A percentile compares a stretch with the other conserved stretches of the same genome.
Evolutionary conservation across 805 yeast species (phyloP).

Genomic region (Ogataea philodendri): DNA sequence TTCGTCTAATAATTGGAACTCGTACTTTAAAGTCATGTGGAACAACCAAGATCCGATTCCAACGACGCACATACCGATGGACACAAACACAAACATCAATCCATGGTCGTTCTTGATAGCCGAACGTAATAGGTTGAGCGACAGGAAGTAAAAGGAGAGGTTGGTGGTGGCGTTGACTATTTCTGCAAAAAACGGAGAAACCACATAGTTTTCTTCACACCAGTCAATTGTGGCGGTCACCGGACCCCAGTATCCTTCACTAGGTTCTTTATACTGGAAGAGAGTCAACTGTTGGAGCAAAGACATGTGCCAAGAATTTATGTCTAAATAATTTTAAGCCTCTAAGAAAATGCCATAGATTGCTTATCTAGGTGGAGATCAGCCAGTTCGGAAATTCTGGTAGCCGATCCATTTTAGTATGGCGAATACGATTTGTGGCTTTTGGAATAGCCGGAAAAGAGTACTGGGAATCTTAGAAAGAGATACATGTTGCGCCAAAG

Average conservation of each 20-base stretch:
- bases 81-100: constrained; percentile 61
- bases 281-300: constrained; percentile 8
- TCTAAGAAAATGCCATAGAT: too few species aligned
- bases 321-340: too few species aligned
- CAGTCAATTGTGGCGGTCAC: constrained; percentile 93
- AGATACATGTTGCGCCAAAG: too few species aligned
- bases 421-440: too few species aligned
- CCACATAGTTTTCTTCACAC: constrained; percentile 97
- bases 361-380: constrained; percentile 3
- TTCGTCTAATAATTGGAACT: constrained; percentile 86
- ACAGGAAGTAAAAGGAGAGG: constrained; percentile 43
- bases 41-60: constrained; percentile 93
- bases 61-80: constrained; percentile 76
- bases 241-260: constrained; percentile 67
- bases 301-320: too few species aligned
- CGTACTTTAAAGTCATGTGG: constrained; percentile 89
- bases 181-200: constrained; percentile 80
- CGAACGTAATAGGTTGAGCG: constrained; percentile 41
- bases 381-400: too few species aligned
- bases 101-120: constrained; percentile 63
- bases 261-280: constrained; percentile 22
- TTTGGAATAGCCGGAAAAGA: too few species aligned
- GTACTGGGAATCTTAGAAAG: too few species aligned
- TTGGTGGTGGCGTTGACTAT: constrained; percentile 87
- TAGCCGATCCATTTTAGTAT: too few species aligned